Conservation (phyloP, 2,329 filamentous ascomycete species). For the Gliomastix tumulicola region DNA sequence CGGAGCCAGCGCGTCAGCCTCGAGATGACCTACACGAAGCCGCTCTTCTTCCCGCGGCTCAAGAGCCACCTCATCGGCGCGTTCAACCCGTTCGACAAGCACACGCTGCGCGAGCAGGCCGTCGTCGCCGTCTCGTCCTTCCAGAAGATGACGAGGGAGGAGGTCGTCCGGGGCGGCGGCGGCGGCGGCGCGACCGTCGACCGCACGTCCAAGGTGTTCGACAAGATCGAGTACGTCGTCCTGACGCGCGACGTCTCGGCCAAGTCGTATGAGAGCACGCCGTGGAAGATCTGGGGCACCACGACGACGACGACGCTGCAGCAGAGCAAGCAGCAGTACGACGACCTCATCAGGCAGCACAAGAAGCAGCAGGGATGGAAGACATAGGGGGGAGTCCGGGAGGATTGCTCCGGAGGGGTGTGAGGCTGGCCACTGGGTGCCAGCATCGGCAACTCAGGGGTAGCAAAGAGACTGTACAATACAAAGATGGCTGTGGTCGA, state of each 20-base stretch:
- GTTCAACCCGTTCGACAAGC: conserved; percentile 33
- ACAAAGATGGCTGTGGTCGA: no score
- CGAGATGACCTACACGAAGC: conserved; percentile 42
- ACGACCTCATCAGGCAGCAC: conserved; percentile 22
- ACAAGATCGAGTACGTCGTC: conserved; percentile 59
- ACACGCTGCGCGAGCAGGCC: conserved; percentile 36
- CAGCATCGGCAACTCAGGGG: no score
- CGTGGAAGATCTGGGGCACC: conserved; percentile 63
- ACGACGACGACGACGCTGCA: conserved; percentile 45
- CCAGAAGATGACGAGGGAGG: conserved; percentile 45
- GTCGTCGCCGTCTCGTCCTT: conserved; percentile 53
- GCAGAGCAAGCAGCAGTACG: conserved; percentile 24
- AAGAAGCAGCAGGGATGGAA: conserved; percentile 23
- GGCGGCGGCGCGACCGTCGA: conserved; percentile 29
- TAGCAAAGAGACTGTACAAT: no score
- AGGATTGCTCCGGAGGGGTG: no score
- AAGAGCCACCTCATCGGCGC: conserved; percentile 46
- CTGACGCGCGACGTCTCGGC: conserved; percentile 41
- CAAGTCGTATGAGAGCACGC: conserved; percentile 35
- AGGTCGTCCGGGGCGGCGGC: no score
- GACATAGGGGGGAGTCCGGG: conserved; percentile 3
- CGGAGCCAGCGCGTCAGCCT: conserved; percentile 38
- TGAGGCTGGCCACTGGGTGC: no score
- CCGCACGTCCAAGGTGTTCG: conserved; percentile 41
- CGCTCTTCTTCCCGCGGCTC: conserved; percentile 36